Percentiles rank a stretch among this genome's conserved stretches.
Conservation (phyloP, 139 green algal genomes). For the Desmodesmus armatus region DNA sequence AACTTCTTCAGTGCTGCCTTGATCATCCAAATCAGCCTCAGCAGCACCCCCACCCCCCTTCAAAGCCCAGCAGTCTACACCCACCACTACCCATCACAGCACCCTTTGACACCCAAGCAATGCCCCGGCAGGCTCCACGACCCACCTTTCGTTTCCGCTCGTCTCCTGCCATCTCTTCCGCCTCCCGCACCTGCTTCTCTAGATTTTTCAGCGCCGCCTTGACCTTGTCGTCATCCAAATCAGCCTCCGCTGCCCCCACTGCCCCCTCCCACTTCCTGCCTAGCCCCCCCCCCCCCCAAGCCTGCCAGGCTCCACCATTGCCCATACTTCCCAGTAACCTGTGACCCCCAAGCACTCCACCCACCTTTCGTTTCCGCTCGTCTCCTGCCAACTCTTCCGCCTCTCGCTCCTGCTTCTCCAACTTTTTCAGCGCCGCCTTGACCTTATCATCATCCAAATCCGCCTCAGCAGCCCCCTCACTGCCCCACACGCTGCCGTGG, state of each 20-base stretch:
- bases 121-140: too few relatives aligned
- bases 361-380: constrained; percentile 85
- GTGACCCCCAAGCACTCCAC: too few relatives aligned
- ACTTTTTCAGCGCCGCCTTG: constrained; percentile 74
- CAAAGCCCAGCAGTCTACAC: too few relatives aligned
- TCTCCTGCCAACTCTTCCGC: constrained; percentile 60
- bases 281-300: too few relatives aligned
- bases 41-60: not conserved
- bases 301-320: too few relatives aligned
- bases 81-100: too few relatives aligned
- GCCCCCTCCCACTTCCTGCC: too few relatives aligned
- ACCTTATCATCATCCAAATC: constrained; percentile 77
- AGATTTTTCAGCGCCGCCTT: constrained; percentile 76
- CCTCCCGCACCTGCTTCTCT: constrained; percentile 55
- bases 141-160: constrained; percentile 86
- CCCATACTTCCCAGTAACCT: too few relatives aligned
- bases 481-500: not conserved
- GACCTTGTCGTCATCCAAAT: constrained; percentile 77
- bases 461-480: not conserved
- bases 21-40: constrained; percentile 66
- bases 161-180: constrained; percentile 60
- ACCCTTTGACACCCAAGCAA: too few relatives aligned
- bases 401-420: constrained; percentile 60
- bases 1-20: constrained; percentile 75
- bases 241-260: too few relatives aligned